Base-by-base conservation (phyloP, 495 filamentous ascomycete genomes). In the Oidiodendron maius region DNA sequence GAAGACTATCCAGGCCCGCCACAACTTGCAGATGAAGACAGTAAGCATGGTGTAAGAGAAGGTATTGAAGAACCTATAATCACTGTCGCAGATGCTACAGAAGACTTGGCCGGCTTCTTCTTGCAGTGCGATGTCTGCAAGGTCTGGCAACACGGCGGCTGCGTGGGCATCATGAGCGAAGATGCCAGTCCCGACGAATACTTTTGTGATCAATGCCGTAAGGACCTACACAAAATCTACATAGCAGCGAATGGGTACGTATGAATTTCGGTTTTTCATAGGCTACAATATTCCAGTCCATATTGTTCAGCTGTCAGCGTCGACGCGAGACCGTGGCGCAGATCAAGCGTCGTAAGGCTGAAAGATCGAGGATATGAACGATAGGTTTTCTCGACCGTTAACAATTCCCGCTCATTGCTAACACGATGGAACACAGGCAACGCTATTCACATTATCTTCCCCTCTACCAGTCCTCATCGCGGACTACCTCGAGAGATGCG, bases 61-160 rank as follows among this genome's bases (percentile, higher is more conserved):
- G 57, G 65, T 51, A 69, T 64, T 47, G 74, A 77, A 48, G 68
- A 76, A 22, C 66, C 77, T 45, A 65, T 68, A 17, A 71, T 81
- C 51, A 78, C 82, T 52, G 71, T 80, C 44, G 85, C 90, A 58
- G 71, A 82, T 42, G 67, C 88, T 40, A 77, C 83, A 22, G 91
- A 97, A 58, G 91, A 96, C 39, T 72, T 87, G 40, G 91, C 93
- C 30, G 90, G 91, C 13, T 84, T 97, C 65, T 99, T 95, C 64
- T 91, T 99, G 51, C 93, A 97, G 71, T 99, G 93, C 78, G 93
- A 99, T 65, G 72, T 80, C 40, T 99, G 93, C 69, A 94, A 96
- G 64, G 93, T 96, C 46, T 99, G 93, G 93, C 93, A 99, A 61
- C 93, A 99, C 59, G 94, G 93, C 61, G 90, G 89, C 48, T 99